A percentile compares a stretch with the other conserved stretches of the same genome.
Conservation (phyloP, 345 rosid species). For the Lumnitzera racemosa region DNA sequence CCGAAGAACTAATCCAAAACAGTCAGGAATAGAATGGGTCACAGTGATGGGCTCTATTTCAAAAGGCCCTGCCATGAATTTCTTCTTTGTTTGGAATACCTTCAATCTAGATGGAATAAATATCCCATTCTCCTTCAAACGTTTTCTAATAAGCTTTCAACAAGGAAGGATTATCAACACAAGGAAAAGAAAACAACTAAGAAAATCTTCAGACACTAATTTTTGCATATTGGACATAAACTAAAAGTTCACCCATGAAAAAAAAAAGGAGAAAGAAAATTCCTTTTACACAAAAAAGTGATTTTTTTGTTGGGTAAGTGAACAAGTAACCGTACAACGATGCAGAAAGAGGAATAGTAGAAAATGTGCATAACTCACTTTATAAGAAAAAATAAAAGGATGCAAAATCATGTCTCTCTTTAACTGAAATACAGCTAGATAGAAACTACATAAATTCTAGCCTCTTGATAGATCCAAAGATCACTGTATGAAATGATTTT, state of each 20-base stretch:
- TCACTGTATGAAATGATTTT: too few species aligned
- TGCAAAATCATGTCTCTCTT: too few species aligned
- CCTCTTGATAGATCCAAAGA: too few species aligned
- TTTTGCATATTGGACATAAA: neutral
- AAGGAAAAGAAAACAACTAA: neutral
- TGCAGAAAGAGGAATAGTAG: too few species aligned
- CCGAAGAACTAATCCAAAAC: constrained; percentile 92
- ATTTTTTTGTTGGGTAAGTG: too few species aligned
- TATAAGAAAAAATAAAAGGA: too few species aligned
- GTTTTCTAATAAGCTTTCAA: constrained; percentile 81
- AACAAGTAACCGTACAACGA: too few species aligned
- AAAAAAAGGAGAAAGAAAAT: too few species aligned
- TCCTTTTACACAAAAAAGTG: too few species aligned
- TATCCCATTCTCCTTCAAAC: constrained; percentile 91
- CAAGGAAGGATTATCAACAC: neutral
- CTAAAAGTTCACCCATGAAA: neutral
- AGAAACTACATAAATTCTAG: too few species aligned
- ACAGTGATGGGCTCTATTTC: constrained; percentile 94
- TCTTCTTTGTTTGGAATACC: constrained; percentile 53
- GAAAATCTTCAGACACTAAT: neutral
- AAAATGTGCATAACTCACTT: too few species aligned
- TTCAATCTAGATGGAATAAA: constrained; percentile 88
- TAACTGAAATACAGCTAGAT: too few species aligned
- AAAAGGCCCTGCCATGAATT: constrained; percentile 92
- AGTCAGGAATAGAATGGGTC: constrained; percentile 98